Evolutionary conservation across 352 stramenopile species (phyloP), one percentile per base, ranked within the genome.

Genomic region (Phytopythium chamaehyphon): DNA sequence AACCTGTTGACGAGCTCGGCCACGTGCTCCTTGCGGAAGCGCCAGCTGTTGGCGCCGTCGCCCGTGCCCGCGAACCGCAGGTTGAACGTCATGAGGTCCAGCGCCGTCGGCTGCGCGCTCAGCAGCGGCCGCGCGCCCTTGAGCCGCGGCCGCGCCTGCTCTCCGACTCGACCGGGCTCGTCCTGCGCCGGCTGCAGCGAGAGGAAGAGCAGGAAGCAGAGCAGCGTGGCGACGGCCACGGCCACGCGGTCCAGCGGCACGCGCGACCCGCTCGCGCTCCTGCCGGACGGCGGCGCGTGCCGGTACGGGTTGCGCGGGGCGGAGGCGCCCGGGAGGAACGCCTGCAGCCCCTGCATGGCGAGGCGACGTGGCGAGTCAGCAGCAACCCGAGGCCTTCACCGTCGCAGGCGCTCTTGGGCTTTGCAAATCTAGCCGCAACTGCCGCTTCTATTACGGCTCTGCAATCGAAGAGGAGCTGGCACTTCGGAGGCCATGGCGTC

Each of bases 61-160:
- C 64, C 77, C 3, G 59, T 80, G 18, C 76, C 73, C 2, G 75
- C 80, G 52, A 86, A 90, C 44, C 80, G 73, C 55, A 90, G 50
- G 65, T 90, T 90, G 61, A 90, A 90, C n/a, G 80, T 90, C 80
- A 90, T 90, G 54, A 90, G 61, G 48, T 86, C 85, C 52, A 94
- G 60, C 40, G 62, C 77, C 44, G 78, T 47, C 15, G 76, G 69
- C 36, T 71, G 64, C n/a, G 66, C 64, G 59, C 62, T 70, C 43
- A 72, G 51, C 31, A 37, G 52, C 33, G 54, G 45, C 12, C 9
- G 52, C 16, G 46, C 69, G 2, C 59, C 76, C 16, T 82, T 82
- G 7, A 90, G 49, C 19, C 64, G 75, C 36, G 69, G 71, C 8
- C 40, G 33, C 14, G 16, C 40, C n/a, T n/a, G 2, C 40, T 21